phyloP scores from a whole-genome alignment of 2,329 filamentous ascomycete species.

The Botrytis fragariae region DNA sequence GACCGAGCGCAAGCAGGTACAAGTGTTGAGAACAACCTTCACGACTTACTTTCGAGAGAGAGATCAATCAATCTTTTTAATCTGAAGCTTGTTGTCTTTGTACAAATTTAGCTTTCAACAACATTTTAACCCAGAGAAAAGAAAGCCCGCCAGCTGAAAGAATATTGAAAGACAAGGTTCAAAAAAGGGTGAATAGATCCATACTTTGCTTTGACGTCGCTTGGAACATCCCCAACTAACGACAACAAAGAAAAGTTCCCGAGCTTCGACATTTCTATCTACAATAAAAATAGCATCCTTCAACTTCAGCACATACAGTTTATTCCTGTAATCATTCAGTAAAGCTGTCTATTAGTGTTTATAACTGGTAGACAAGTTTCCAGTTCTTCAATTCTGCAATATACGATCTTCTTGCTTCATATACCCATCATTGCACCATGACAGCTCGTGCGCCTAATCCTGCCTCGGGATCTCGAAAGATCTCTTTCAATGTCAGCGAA shows the following conservation, averaged over 20 bases:
- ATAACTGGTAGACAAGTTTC: slow-evolving; percentile 10
- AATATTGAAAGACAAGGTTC: slow-evolving; percentile 2
- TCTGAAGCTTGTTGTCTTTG: not conserved
- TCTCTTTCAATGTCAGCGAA: slow-evolving; percentile 99
- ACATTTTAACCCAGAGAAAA: not conserved
- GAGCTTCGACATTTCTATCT: slow-evolving; percentile 8
- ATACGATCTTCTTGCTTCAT: slow-evolving; percentile 2
- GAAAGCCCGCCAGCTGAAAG: not conserved
- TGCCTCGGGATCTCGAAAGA: slow-evolving; percentile 73
- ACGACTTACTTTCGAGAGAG: not conserved
- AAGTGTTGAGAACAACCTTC: slow-evolving; percentile 3
- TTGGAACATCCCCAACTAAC: slow-evolving; percentile 7
- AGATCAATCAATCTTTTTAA: not conserved
- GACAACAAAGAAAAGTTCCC: slow-evolving; percentile 20
- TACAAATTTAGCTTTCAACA: not conserved
- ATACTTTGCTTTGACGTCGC: slow-evolving; percentile 20
- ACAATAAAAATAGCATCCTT: not conserved
- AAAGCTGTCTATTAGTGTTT: not conserved
- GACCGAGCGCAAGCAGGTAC: slow-evolving; percentile 32
- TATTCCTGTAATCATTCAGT: slow-evolving; percentile 3
- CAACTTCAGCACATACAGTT: not conserved
- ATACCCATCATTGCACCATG: slow-evolving; percentile 26
- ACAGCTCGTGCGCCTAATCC: slow-evolving; percentile 50
- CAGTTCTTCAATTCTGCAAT: slow-evolving; percentile 1
- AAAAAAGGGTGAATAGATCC: not conserved